Conservation (phyloP, 169 alveolate genomes). For the Theileria annulata region DNA sequence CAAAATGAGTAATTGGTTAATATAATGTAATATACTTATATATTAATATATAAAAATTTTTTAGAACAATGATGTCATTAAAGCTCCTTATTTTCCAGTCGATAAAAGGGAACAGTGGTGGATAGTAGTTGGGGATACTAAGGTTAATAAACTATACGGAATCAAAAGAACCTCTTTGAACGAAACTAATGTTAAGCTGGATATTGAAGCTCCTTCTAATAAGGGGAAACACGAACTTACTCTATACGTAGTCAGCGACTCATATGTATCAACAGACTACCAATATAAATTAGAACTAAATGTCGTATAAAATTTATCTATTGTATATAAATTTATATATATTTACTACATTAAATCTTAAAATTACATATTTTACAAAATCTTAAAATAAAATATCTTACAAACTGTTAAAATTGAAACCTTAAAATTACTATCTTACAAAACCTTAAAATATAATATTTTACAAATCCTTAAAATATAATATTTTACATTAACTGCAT, state of each 20-base stretch:
- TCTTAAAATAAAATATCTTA: no score
- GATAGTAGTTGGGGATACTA: conserved; percentile 93
- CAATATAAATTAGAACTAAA: conserved; percentile 40
- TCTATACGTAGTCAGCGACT: conserved; percentile 79
- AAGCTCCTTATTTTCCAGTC: conserved; percentile 92
- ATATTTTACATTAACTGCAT: not conserved
- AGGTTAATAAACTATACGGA: conserved; percentile 82
- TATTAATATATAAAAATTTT: conserved; percentile 38
- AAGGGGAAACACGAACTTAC: conserved; percentile 77
- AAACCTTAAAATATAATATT: no score
- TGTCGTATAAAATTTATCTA: conserved; percentile 17
- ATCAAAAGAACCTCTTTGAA: conserved; percentile 83
- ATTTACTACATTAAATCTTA: no score
- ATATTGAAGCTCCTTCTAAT: conserved; percentile 79
- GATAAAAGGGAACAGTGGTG: conserved; percentile 99
- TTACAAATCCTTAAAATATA: not conserved
- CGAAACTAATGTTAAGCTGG: conserved; percentile 73
- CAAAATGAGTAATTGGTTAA: no score
- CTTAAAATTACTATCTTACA: no score
- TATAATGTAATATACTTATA: no score
- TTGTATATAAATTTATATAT: no score
- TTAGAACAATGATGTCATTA: conserved; percentile 81
- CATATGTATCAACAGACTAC: conserved; percentile 84
- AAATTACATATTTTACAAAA: no score
- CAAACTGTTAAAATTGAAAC: no score